A percentile compares a stretch with the other conserved stretches of the same genome.
Evolutionary conservation across 2,329 filamentous ascomycete species (phyloP).

Genomic region (Graphilbum ipis-grandicollis): DNA sequence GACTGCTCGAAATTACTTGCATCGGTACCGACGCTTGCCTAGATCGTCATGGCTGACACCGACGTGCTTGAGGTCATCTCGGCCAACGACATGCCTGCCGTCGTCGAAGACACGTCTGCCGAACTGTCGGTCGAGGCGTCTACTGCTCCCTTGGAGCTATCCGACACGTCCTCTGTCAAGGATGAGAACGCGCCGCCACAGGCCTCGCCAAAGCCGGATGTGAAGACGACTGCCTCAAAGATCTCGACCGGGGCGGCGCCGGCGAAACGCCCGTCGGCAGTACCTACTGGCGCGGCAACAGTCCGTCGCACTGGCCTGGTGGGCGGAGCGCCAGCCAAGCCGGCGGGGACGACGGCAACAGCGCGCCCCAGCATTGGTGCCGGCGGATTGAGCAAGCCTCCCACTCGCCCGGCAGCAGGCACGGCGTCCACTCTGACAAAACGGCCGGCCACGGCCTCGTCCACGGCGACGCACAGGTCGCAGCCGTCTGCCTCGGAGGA

Average conservation of each 20-base stretch:
- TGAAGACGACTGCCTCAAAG: conserved; percentile 11
- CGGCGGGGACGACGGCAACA: conserved; percentile 11
- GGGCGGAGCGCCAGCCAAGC: conserved; percentile 14
- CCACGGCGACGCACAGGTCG: conserved; percentile 15
- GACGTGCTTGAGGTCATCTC: conserved; percentile 15
- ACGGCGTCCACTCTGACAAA: conserved; percentile 12
- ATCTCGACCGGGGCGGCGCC: conserved; percentile 5
- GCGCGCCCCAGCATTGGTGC: conserved; percentile 12
- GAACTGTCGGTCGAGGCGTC: neutral
- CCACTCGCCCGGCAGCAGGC: conserved; percentile 13
- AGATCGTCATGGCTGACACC: conserved; percentile 16
- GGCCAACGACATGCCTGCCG: conserved; percentile 10
- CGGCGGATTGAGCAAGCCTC: conserved; percentile 14
- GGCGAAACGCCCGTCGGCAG: conserved; percentile 10
- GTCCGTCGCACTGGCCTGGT: conserved; percentile 12
- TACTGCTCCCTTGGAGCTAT: conserved; percentile 3
- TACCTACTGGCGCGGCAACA: conserved; percentile 4
- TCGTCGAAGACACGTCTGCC: neutral
- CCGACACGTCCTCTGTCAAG: conserved; percentile 1
- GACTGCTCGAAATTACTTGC: no score
- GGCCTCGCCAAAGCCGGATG: conserved; percentile 5
- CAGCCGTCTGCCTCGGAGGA: conserved; percentile 19
- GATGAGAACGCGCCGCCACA: neutral
- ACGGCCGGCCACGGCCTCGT: conserved; percentile 15
- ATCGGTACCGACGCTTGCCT: no score